phyloP scores from a whole-genome alignment of 163 green algal species.

The Coccomyxa subellipsoidea region DNA sequence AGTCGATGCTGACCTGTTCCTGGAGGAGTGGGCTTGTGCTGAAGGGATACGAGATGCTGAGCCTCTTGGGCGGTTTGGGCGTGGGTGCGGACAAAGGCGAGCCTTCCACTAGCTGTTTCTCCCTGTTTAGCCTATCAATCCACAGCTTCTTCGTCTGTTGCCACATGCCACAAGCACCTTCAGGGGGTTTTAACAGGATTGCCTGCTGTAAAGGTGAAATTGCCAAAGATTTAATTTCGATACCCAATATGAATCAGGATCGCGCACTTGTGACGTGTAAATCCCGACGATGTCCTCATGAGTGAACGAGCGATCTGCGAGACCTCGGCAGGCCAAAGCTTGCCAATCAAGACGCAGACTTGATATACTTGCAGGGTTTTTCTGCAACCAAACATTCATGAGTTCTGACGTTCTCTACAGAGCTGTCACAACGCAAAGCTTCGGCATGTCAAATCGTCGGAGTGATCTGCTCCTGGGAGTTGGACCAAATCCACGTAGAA shows the following conservation, averaged over 20 bases:
- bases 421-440: no score
- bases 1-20: constrained; percentile 36
- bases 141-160: constrained; percentile 10
- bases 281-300: background rate
- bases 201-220: background rate
- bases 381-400: background rate
- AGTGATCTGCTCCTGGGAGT: no score
- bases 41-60: constrained; percentile 57
- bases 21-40: constrained; percentile 38
- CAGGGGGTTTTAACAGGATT: background rate
- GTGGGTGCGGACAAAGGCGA: background rate
- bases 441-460: no score
- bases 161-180: background rate
- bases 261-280: background rate
- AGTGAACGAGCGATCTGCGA: background rate
- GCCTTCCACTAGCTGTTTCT: background rate
- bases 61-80: constrained; percentile 29
- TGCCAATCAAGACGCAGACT: background rate
- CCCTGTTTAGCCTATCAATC: background rate
- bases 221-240: no score
- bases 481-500: no score
- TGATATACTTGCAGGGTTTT: background rate
- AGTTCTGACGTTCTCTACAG: no score
- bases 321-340: background rate
- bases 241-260: background rate